Evolutionary conservation across 2,329 filamentous ascomycete species (phyloP).

Genomic region (Claviceps sp.): DNA sequence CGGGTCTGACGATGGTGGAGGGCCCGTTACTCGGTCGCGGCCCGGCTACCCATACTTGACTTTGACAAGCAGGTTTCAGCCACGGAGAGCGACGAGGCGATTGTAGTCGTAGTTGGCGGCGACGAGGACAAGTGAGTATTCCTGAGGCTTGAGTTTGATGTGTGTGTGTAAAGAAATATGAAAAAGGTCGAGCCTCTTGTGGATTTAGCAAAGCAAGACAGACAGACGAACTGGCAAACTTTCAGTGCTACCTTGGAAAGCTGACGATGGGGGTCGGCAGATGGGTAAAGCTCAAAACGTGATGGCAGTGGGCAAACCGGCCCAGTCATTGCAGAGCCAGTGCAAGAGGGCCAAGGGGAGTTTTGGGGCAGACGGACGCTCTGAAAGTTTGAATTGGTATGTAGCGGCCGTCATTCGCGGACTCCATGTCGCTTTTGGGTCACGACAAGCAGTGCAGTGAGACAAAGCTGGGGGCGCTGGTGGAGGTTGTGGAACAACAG

Average conservation of each 20-base stretch:
- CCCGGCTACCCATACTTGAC: background rate
- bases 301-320: background rate
- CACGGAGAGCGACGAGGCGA: background rate
- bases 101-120: background rate
- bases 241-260: background rate
- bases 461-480: conserved; percentile 1
- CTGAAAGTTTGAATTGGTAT: background rate
- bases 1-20: background rate
- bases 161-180: background rate
- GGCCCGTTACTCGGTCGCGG: background rate
- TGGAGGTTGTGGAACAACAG: background rate
- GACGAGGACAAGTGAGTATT: background rate
- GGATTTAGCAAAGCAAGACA: background rate
- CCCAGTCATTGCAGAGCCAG: conserved; percentile 4
- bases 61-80: background rate
- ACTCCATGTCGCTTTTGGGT: background rate
- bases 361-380: background rate
- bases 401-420: background rate
- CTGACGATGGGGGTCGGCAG: background rate
- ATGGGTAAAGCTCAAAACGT: background rate
- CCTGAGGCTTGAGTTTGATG: background rate
- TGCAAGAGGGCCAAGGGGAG: background rate
- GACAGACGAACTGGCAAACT: background rate
- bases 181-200: background rate
- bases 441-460: conserved; percentile 1